phyloP scores from a whole-genome alignment of 768 basidiomycete genomes.

The Mrakia frigida region DNA sequence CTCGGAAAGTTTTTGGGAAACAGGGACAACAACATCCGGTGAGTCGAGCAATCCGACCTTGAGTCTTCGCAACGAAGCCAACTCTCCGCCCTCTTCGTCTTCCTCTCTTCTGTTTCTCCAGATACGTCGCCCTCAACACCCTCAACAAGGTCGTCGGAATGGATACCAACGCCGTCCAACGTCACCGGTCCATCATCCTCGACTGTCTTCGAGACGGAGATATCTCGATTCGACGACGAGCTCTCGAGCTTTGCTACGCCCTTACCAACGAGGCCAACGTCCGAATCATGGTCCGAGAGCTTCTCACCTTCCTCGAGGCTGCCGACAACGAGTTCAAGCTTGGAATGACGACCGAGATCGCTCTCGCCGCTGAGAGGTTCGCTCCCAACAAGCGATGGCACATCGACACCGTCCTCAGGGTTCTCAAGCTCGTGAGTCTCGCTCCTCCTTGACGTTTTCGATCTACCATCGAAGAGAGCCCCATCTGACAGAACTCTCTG shows the following conservation, averaged over 20 bases:
- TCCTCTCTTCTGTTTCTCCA: constrained; percentile 41
- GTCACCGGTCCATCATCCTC: constrained; percentile 96
- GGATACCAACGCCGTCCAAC: constrained; percentile 96
- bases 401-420: constrained; percentile 91
- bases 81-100: not conserved
- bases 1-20: constrained; percentile 97
- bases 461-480: not conserved
- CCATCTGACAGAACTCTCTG: not conserved
- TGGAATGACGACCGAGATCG: constrained; percentile 95
- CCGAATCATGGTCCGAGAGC: constrained; percentile 80
- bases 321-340: constrained; percentile 99
- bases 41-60: constrained; percentile 33
- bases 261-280: constrained; percentile 94
- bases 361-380: constrained; percentile 88
- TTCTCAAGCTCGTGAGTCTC: constrained; percentile 72
- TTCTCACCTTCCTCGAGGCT: constrained; percentile 92
- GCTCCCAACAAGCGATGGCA: constrained; percentile 99
- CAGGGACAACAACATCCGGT: constrained; percentile 98
- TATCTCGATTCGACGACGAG: constrained; percentile 94
- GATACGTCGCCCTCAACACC: constrained; percentile 96
- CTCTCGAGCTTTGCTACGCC: constrained; percentile 93
- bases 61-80: not conserved
- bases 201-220: constrained; percentile 99
- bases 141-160: constrained; percentile 96
- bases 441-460: not conserved